Base-by-base conservation (phyloP, 768 basidiomycete species). In the Phylloporus arenicola region DNA sequence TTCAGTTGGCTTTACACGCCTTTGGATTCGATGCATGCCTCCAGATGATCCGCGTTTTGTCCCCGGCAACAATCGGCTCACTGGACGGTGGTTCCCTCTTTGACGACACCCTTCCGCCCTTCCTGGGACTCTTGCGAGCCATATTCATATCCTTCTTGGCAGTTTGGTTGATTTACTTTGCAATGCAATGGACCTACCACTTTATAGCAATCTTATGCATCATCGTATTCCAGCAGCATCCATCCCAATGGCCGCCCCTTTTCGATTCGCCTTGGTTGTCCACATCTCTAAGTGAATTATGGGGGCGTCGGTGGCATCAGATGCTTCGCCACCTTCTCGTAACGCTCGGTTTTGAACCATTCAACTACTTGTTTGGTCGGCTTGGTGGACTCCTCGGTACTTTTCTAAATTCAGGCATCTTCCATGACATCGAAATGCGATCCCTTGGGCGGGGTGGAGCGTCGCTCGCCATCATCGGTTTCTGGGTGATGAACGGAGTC, bases 281-380 rank as follows among this genome's bases (percentile, higher is more conserved):
- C 0, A 79, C 78, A 3, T 85, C 82, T 2, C 60, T 87, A 31
- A 70, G 68, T 38, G 76, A 84, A 12, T 76, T 83, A 47, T 87
- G 85, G 85, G 70, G 75, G 0, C 63, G 56, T 51, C 69, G 80
- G 22, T 87, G 85, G 85, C 85, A 87, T 58, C 83, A 85, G 58
- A 55, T 81, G 13, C 79, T 85, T 62, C 74, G 84, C 20, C 71
- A 79, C 37, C 55, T 68, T 20, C 81, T 86, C 56, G 62, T 83
- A 39, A 57, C 62, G 6, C 50, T 79, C 14, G 83, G 82, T 12
- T 67, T 67, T 2, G 66, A 64, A 25, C 80, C 80, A 0, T 55
- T 78, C 17, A 54, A 58, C n/a, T 58, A 61, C 44, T 34, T 82
- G 4, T 63, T 78, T 30, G 83, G 84, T 4, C 73, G 74, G 11